Conservation (phyloP, 2,329 filamentous ascomycete species). For the Penicillium sp. region DNA sequence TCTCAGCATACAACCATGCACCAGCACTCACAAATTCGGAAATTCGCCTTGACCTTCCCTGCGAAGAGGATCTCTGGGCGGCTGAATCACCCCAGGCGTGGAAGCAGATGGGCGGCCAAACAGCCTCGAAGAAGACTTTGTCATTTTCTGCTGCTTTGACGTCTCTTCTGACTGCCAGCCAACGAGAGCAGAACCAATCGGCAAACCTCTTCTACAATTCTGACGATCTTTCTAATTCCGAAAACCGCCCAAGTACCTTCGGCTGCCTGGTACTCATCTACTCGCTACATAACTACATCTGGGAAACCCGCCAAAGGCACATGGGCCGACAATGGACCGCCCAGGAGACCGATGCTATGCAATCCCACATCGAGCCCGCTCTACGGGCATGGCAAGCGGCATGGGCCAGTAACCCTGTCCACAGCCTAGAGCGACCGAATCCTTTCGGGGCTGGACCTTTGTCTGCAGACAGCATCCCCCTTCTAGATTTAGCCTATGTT, state of each 20-base stretch:
- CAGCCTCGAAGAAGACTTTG: conserved; percentile 66
- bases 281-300: conserved; percentile 95
- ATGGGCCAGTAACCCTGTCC: conserved; percentile 82
- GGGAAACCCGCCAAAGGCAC: conserved; percentile 91
- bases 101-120: conserved; percentile 70
- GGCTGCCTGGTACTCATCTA: conserved; percentile 90
- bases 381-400: conserved; percentile 91
- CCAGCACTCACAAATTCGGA: conserved; percentile 93
- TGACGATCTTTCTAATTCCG: conserved; percentile 56
- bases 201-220: conserved; percentile 47
- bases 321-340: conserved; percentile 85
- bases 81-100: conserved; percentile 82
- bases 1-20: conserved; percentile 88
- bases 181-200: conserved; percentile 52
- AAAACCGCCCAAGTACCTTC: conserved; percentile 81
- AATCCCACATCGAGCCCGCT: conserved; percentile 89
- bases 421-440: conserved; percentile 80
- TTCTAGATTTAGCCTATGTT: conserved; percentile 89
- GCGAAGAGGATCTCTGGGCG: conserved; percentile 86
- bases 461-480: conserved; percentile 84
- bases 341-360: conserved; percentile 93
- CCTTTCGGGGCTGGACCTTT: conserved; percentile 77
- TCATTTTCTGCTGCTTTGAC: conserved; percentile 81
- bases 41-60: conserved; percentile 82
- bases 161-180: conserved; percentile 74